Evolutionary conservation across 306 rosid species (phyloP), one percentile per base, ranked within the genome.

Genomic region (Pyrus communis): DNA sequence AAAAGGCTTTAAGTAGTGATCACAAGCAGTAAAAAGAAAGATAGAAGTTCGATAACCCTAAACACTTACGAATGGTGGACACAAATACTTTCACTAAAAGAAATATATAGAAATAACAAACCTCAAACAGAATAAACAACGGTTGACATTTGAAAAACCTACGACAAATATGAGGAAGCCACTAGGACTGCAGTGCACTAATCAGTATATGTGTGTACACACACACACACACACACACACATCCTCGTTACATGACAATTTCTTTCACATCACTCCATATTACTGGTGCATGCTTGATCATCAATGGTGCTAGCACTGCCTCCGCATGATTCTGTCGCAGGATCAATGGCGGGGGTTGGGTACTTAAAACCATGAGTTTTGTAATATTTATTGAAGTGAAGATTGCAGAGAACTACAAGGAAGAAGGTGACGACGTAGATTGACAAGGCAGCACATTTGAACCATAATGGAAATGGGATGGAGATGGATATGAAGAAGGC

Each of bases 401-500:
- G 66, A 38, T 67, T 67, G 18, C 71, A 64, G 5, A 63, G 12
- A 3, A 7, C 7, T 8, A 63, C 18, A 22, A 31, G 14, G 14
- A 75, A 25, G 27, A 7, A 58, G n/a, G 75, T 21, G 9, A 43
- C 22, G 0, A 21, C 9, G 12, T 77, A 69, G 27, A 69, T 38
- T 7, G 46, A 23, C 38, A 33, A 77, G n/a, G 40, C n/a, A 18
- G 22, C 14, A 7, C 25, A 55, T 49, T 49, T 49, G 55, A 49
- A 49, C 55, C 55, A 49, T 9, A 49, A 49, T 1, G 55, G 55
- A 49, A 55, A 43, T 30, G 69, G 75, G 9, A 57, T 31, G 7
- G 75, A 55, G 28, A 77, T 27, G 69, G 75, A 73, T 23, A 58
- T 28, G 80, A 57, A 57, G 3, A 77, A 69, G 7, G 61, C 45